Evolutionary conservation across 352 stramenopile genomes (phyloP).

Genomic region (Phytophthora rubi): DNA sequence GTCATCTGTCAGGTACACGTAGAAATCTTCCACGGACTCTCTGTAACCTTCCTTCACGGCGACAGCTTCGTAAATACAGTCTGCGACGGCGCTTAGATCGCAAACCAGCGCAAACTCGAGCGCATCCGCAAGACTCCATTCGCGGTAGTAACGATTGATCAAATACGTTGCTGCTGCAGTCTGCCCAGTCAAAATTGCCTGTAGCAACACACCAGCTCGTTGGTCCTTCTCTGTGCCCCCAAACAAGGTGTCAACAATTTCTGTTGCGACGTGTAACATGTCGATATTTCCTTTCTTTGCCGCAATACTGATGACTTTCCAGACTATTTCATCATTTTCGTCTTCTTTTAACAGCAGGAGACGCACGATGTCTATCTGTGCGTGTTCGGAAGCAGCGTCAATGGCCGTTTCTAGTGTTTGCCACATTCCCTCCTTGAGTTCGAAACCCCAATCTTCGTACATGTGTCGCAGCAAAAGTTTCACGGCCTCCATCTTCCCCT

Average conservation of each 20-base stretch:
- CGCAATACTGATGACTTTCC: not conserved
- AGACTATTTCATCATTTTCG: not conserved
- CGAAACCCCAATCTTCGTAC: not conserved
- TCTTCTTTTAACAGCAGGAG: not conserved
- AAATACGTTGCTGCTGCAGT: constrained; percentile 6
- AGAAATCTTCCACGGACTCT: not conserved
- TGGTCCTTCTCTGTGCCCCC: not conserved
- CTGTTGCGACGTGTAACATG: not conserved
- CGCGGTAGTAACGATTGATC: constrained; percentile 5
- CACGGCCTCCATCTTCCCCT: not conserved
- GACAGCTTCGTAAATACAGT: constrained; percentile 1
- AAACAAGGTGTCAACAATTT: not conserved
- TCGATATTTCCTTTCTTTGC: not conserved
- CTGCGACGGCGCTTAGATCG: not conserved
- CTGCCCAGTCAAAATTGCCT: not conserved
- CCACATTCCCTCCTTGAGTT: not conserved
- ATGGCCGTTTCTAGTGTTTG: not conserved
- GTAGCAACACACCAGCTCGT: not conserved
- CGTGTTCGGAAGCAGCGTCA: not conserved
- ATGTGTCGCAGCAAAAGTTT: not conserved
- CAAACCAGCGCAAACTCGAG: not conserved
- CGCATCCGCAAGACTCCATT: not conserved
- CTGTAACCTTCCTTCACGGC: not conserved
- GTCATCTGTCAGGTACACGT: not conserved
- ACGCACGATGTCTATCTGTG: not conserved